Conservation (phyloP, 106 monocot species). For the Amphibolis antarctica region DNA sequence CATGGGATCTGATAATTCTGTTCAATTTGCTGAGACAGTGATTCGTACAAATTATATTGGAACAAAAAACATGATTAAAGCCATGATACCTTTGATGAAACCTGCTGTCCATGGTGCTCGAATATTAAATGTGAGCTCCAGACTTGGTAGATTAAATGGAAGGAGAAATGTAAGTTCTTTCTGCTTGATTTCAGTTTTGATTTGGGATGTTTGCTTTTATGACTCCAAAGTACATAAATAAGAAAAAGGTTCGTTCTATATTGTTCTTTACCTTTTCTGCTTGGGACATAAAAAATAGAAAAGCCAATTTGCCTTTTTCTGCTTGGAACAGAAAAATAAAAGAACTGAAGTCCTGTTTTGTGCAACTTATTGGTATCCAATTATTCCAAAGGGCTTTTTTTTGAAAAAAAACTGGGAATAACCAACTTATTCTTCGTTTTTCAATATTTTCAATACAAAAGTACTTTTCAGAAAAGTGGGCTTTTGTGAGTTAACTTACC, state of each 20-base stretch:
- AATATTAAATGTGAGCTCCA: conserved; percentile 86
- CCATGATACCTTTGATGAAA: conserved; percentile 68
- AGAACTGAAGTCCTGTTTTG: too few species aligned
- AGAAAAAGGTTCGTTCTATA: background rate
- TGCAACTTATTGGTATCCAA: too few species aligned
- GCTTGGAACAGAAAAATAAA: too few species aligned
- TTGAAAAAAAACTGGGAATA: too few species aligned
- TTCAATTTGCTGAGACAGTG: conserved; percentile 64
- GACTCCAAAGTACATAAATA: too few species aligned
- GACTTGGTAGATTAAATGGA: conserved; percentile 71
- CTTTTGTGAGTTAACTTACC: too few species aligned
- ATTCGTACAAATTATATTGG: conserved; percentile 74
- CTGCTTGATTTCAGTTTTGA: background rate
- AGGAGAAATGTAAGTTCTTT: conserved; percentile 59
- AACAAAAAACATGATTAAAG: conserved; percentile 57
- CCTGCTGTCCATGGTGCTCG: conserved; percentile 57
- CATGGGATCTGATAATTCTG: conserved; percentile 56
- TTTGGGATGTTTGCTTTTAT: background rate
- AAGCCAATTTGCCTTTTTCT: background rate
- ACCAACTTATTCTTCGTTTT: too few species aligned
- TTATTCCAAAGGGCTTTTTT: too few species aligned
- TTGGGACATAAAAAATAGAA: too few species aligned
- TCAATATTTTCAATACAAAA: too few species aligned
- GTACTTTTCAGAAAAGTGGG: too few species aligned
- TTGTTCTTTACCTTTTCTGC: background rate